Conservation (phyloP, 139 green algal species). For the Micromonas pusilla region DNA sequence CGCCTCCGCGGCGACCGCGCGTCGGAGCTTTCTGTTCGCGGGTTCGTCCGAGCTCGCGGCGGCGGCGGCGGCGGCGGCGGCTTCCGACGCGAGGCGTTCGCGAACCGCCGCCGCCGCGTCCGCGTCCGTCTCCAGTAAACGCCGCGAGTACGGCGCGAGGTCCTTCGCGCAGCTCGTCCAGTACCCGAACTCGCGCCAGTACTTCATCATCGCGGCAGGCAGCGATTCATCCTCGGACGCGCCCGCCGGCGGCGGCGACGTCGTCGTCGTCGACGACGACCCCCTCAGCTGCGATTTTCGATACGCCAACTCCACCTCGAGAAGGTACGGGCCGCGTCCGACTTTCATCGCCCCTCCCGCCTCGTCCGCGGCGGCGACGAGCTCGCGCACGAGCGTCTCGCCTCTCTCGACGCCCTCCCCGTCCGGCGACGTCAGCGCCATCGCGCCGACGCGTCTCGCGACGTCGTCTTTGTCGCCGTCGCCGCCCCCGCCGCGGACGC, state of each 20-base stretch:
- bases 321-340: slow-evolving; percentile 6
- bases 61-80: background rate
- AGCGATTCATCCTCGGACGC: background rate
- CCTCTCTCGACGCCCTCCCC: background rate
- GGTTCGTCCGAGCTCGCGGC: background rate
- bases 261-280: too few relatives aligned
- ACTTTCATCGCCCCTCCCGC: background rate
- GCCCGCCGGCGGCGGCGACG: too few relatives aligned
- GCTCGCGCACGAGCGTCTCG: background rate
- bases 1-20: background rate
- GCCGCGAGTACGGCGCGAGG: background rate
- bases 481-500: background rate
- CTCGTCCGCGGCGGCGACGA: background rate
- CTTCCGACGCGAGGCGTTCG: background rate
- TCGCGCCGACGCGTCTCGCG: background rate
- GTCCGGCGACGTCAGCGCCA: too few relatives aligned
- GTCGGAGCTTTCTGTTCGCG: background rate
- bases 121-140: background rate
- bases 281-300: background rate
- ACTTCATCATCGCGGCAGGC: background rate
- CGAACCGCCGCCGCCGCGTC: background rate
- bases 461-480: background rate
- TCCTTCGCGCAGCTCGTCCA: slow-evolving; percentile 21
- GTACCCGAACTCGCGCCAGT: background rate
- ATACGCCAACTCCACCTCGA: background rate